These are phyloP conservation scores for Tetrastigma voinierianum DNA, from an alignment of 164 flowering plant genomes.

Conservation along the genomic window DNA sequence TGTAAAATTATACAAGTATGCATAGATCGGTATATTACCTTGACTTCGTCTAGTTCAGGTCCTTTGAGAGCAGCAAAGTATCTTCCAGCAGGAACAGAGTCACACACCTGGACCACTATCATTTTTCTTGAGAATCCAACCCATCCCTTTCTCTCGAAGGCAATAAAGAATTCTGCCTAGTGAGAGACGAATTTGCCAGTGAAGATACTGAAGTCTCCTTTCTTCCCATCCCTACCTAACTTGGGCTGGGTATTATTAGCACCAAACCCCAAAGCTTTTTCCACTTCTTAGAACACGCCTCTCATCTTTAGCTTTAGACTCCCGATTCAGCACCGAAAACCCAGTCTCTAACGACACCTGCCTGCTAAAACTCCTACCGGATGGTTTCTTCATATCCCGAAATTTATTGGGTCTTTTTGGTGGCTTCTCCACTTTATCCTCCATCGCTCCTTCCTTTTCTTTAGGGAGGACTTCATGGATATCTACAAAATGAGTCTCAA, in stretches of 20 bases:
- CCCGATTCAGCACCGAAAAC: slow-evolving; percentile 61
- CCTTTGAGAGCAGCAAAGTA: slow-evolving; percentile 95
- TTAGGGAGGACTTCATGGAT: slow-evolving; percentile 50
- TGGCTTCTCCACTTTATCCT: slow-evolving; percentile 12
- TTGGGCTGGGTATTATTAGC: slow-evolving; percentile 23
- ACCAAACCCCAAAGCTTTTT: slow-evolving; percentile 68
- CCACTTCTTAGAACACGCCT: slow-evolving; percentile 67
- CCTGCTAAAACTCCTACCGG: slow-evolving; percentile 45
- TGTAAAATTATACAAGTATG: not conserved
- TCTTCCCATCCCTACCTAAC: slow-evolving; percentile 42
- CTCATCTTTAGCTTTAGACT: slow-evolving; percentile 40
- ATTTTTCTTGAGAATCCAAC: slow-evolving; percentile 26
- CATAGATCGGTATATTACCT: slow-evolving; percentile 40
- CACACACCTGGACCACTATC: slow-evolving; percentile 30
- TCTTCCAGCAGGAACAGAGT: slow-evolving; percentile 83
- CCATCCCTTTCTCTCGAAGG: slow-evolving; percentile 49
- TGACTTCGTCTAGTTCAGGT: slow-evolving; percentile 93
- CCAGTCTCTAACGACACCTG: slow-evolving; percentile 96
- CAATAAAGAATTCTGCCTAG: slow-evolving; percentile 60
- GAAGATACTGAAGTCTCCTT: slow-evolving; percentile 78
- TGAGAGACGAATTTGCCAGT: slow-evolving; percentile 70
- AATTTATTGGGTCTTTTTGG: slow-evolving; percentile 23
- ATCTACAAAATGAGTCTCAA: slow-evolving; percentile 38
- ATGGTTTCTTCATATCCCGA: slow-evolving; percentile 34
- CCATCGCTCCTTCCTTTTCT: slow-evolving; percentile 33